These are phyloP conservation scores for Aureobasidium mangrovei DNA, from an alignment of 2,329 filamentous ascomycete genomes.

Conservation along the genomic window DNA sequence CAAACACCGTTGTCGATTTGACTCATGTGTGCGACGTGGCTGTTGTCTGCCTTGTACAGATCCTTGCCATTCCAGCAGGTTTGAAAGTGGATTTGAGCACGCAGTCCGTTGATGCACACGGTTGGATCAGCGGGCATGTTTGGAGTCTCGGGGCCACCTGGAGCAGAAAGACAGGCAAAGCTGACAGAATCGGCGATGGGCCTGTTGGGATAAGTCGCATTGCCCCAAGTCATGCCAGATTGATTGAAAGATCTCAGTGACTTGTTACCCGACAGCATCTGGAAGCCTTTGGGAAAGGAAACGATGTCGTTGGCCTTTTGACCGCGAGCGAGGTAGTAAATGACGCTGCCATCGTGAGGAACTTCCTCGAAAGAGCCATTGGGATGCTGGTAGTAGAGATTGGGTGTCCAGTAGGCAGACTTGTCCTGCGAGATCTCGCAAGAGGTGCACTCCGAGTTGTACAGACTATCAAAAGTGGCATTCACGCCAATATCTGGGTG, in stretches of 20 bases:
- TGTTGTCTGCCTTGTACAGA: slow-evolving; percentile 31
- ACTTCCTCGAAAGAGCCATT: slow-evolving; percentile 29
- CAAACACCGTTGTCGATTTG: slow-evolving; percentile 36
- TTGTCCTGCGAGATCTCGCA: slow-evolving; percentile 29
- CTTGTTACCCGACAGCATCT: slow-evolving; percentile 26
- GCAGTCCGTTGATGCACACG: slow-evolving; percentile 27
- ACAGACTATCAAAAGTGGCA: slow-evolving; percentile 18
- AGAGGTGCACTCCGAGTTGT: slow-evolving; percentile 20
- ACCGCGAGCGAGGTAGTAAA: slow-evolving; percentile 25
- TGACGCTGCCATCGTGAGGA: slow-evolving; percentile 20
- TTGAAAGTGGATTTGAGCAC: slow-evolving; percentile 32
- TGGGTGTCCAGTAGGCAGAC: slow-evolving; percentile 32
- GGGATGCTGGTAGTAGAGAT: slow-evolving; percentile 27
- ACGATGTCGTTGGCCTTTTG: slow-evolving; percentile 17
- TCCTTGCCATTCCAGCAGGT: slow-evolving; percentile 31
- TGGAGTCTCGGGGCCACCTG: slow-evolving; percentile 21
- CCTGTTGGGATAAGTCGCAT: slow-evolving; percentile 25
- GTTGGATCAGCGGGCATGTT: slow-evolving; percentile 22
- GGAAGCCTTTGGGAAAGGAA: slow-evolving; percentile 21
- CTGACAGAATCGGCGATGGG: slow-evolving; percentile 27
- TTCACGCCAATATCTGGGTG: slow-evolving; percentile 19
- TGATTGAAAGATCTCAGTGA: slow-evolving; percentile 26
- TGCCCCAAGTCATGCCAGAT: slow-evolving; percentile 27
- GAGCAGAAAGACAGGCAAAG: slow-evolving; percentile 21
- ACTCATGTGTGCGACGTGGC: slow-evolving; percentile 33